A percentile compares a stretch with the other conserved stretches of the same genome.
These are phyloP conservation scores for Boletus huronensis DNA, from an alignment of 768 basidiomycete species.

Conservation along the genomic window DNA sequence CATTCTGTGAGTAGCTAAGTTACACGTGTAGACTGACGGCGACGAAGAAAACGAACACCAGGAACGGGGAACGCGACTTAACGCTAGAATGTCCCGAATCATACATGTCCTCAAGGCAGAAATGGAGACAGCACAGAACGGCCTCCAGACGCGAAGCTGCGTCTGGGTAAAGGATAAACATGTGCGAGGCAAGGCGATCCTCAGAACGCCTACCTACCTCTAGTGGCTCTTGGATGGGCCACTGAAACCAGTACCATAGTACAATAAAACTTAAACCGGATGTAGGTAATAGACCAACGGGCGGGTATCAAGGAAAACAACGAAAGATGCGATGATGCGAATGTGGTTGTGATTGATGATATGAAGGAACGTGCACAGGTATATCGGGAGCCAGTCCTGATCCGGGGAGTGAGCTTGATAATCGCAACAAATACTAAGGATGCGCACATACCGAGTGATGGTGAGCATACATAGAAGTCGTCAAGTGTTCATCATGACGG, in stretches of 20 bases:
- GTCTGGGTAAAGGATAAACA: not conserved
- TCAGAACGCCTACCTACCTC: constrained; percentile 1
- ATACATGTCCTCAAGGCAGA: constrained; percentile 1
- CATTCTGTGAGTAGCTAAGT: constrained; percentile 1
- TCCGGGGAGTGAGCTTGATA: not conserved
- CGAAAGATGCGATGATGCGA: constrained; percentile 15
- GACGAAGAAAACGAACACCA: not conserved
- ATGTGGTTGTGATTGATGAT: constrained; percentile 6
- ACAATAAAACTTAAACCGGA: constrained; percentile 9
- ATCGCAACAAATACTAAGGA: not conserved
- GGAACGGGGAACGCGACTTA: not conserved
- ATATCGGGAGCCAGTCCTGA: constrained; percentile 24
- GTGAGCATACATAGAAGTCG: constrained; percentile 11
- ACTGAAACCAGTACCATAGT: constrained; percentile 4
- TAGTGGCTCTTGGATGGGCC: constrained; percentile 6
- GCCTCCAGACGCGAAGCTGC: not conserved
- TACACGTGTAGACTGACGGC: not conserved
- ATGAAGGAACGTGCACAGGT: constrained; percentile 19
- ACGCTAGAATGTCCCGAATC: constrained; percentile 10
- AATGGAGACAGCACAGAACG: not conserved
- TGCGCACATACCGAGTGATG: constrained; percentile 17
- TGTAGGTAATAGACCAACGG: constrained; percentile 6
- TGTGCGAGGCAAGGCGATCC: not conserved
- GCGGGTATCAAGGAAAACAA: constrained; percentile 8
- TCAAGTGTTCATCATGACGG: constrained; percentile 7